Evolutionary conservation across 1,139 yeast genomes (phyloP), one percentile per base, ranked within the genome.

Genomic region (Ogataea hybrid): DNA sequence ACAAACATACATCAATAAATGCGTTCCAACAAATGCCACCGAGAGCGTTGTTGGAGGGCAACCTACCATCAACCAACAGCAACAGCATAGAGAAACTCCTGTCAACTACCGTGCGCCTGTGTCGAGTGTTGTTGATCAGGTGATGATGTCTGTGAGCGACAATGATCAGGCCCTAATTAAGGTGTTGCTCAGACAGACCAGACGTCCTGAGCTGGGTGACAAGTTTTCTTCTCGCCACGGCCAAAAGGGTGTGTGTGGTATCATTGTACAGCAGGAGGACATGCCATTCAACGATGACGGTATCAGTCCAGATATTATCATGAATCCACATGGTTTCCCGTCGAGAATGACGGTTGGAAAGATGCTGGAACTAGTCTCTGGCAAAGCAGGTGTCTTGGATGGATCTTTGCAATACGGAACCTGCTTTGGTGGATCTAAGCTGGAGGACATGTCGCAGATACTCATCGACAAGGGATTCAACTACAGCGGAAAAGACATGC

Each of bases 321-420:
- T 92, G 96, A 92, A 92, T 61, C 98, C 98, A 2, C 98, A 92
- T 62, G 98, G 97, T 69, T 92, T 92, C 81, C 98, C 98, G 51
- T 90, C 97, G 29, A 95, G 98, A 74, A 92, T 92, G 99, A 92
- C 99, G 36, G 98, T 92, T 20, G 99, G 98, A 48, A 92, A 92
- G 64, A 92, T 92, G 97, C 83, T 94, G 55, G 99, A 92, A 64
- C 74, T 92, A 51, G 85, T 92, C 21, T 85, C 96, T 25, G 98
- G 98, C 55, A 92, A 92, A 62, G 98, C 98, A 0, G 98, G 98
- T 61, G 97, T 92, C 28, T 68, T 92, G 52, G 86, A 87, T 54
- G 99, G 99, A 6, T 64, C 86, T 2, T 69, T 94, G 48, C 96
- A 94, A 62, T 92, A 92, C 57, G 99, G 98, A 58, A 92, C 98